These are phyloP conservation scores for Nothophaeocryptopus gaeumannii DNA, from an alignment of 2,329 filamentous ascomycete genomes.

Conservation along the genomic window DNA sequence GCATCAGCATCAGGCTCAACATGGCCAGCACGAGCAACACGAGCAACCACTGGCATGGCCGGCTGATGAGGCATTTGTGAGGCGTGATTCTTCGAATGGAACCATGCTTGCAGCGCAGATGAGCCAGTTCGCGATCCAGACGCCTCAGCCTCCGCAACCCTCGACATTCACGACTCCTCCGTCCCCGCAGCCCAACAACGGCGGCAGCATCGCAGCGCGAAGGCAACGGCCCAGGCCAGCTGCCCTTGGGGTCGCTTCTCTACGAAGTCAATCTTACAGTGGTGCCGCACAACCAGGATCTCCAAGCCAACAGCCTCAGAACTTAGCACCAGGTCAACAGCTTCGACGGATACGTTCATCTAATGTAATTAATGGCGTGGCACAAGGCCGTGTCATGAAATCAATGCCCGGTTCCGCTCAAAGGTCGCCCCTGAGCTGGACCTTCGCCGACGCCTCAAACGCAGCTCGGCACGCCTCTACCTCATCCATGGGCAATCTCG, in stretches of 20 bases:
- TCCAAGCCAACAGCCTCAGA: constrained; percentile 51
- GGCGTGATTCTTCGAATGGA: constrained; percentile 32
- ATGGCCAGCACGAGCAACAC: constrained; percentile 11
- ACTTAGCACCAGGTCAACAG: constrained; percentile 67
- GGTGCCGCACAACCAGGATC: constrained; percentile 40
- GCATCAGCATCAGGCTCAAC: constrained; percentile 18
- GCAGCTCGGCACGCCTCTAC: constrained; percentile 37
- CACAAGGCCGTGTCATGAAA: constrained; percentile 48
- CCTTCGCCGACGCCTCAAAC: constrained; percentile 48
- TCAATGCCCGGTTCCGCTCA: constrained; percentile 45
- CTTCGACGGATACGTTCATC: constrained; percentile 50
- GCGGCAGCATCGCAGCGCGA: constrained; percentile 41
- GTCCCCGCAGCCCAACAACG: constrained; percentile 25
- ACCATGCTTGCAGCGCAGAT: constrained; percentile 36
- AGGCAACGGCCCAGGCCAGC: constrained; percentile 41
- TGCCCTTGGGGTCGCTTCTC: constrained; percentile 41
- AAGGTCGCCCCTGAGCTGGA: constrained; percentile 47
- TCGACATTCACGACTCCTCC: constrained; percentile 37
- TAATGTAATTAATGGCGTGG: constrained; percentile 43
- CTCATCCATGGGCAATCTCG: constrained; percentile 38
- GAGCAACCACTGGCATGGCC: constrained; percentile 36
- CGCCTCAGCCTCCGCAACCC: constrained; percentile 30
- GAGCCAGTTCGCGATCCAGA: constrained; percentile 35
- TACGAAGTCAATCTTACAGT: constrained; percentile 41
- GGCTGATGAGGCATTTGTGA: constrained; percentile 31